Base-by-base conservation (phyloP, 129 eudicot species). In the Dittrichia graveolens region DNA sequence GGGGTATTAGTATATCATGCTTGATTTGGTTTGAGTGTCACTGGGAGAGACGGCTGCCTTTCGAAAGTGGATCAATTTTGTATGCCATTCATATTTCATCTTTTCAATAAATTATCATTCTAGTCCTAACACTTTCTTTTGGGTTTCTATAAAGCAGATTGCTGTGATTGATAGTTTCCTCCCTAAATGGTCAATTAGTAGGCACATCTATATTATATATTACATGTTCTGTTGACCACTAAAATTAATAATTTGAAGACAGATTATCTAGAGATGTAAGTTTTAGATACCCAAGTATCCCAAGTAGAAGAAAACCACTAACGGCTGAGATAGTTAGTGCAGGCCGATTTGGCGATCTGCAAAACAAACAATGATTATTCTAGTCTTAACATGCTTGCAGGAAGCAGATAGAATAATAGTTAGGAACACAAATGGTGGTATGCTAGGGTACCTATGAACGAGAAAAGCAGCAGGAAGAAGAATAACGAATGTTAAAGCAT, bases 261-360 rank as follows among this genome's bases (percentile, higher is more conserved):
- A 47, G 61, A 48, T 46, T 61, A 15, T 61, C 8, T 15, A 60
- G 24, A 48, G 18, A 50, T 68, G 43, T 14, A 4, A 66, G 35
- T n/a, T 7, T 13, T 24, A 61, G 75, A 63, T 76, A 88, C 95
- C 91, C 91, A 7, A 79, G 53, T 53, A 87, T 37, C 63, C 82
- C 91, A 56, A 88, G 80, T 74, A 83, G 62, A 79, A 88, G 78
- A 72, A 86, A 88, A 50, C 88, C 82, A 19, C 80, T 45, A 9
- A 69, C 43, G 64, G 75, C 60, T 37, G 83, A 68, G 47, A 46
- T 40, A 65, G 60, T 65, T 31, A 81, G 74, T 2, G 79, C 79
- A 66, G 86, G 86, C 57, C 38, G 84, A 45, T 65, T 50, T 8
- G 68, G 42, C 43, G 87, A 70, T 81, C 92, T 87, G 80, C 81